Evolutionary conservation across 148 eudicot genomes (phyloP), one percentile per base, ranked within the genome.

Genomic region (Chenopodium quinoa): DNA sequence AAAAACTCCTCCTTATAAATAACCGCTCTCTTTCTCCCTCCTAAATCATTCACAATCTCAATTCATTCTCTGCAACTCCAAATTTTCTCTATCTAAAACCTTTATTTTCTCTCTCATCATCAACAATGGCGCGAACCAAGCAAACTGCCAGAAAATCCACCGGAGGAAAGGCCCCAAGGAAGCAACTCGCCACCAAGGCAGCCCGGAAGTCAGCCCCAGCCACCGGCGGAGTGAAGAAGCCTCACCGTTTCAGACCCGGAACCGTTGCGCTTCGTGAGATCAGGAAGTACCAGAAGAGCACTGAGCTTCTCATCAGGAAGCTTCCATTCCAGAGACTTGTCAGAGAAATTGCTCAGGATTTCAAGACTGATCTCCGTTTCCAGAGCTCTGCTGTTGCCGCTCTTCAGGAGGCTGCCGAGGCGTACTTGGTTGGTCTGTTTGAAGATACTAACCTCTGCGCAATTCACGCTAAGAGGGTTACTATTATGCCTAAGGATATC

Each of bases 151-250:
- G 85, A 14, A 83, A 83, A 44, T 83, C 85, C 56, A 83, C 85
- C 32, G 85, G 85, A 83, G 85, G 85, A 50, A 83, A 83, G 46
- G 85, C 85, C 10, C 85, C 85, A 2, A 16, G 85, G 2, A 83
- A 83, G 78, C 85, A 83, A 6, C 75, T 83, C 2, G 85, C 85
- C 29, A 83, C 85, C 44, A 83, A 83, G 17, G 85, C 85, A 0
- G 85, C 85, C 7, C 32, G 85, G 17, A 83, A 83, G 17, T 83
- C 85, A 0, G 85, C 85, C 23, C 85, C 85, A 0, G 85, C 85
- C n/a, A 83, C 85, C 82, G 85, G 85, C 13, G 85, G 85, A 37
- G 82, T 83, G 75, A 83, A 83, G 85, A 83, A 83, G 70, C 85
- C 85, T 0, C 85, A 83, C 79, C 25, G 85, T 7, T 83, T 83